Evolutionary conservation across 305 asterid genomes (phyloP), one percentile per base, ranked within the genome.

Genomic region (Petunia hybrid): DNA sequence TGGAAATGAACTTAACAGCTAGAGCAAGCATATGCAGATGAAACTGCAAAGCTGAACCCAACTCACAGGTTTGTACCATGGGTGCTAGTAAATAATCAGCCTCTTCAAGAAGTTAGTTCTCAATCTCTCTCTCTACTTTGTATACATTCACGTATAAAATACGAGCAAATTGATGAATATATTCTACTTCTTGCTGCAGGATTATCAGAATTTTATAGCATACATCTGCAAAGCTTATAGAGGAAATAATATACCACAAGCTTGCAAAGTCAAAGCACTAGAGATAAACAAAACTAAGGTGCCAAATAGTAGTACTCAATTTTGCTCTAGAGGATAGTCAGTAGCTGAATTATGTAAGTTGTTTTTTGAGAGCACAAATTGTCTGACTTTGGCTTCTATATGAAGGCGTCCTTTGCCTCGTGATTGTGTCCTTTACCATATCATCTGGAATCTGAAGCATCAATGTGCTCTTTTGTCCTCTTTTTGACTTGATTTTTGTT

Each of bases 41-140:
- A 92, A 88, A 93, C 99, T 0, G 85, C 87, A 31, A 84, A 76
- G 2, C 95, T 95, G 38, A 85, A 87, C 51, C 98, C 98, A 16
- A 84, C 85, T 53, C 99, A 93, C 83, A 87, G 87, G 84, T 95
- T 88, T 78, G 98, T 95, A 39, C 99, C 99, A 46, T 93, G 98
- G 99, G 95, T 95, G 31, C 88, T 93, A 16, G 97, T 95, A 77
- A 87, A 95, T 83, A 86, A 87, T 82, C 74, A 57, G 45, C 94
- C 99, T 77, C 94, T 95, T 73, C 90, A 89, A 90, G 89, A 91
- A 71, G 99, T 95, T 60, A 80, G 89, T 84, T 8, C 14, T 59
- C 67, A 61, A 22, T 61, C 45, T 53, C 43, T 1, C 55, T 53
- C 53, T 48, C 78, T 45, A 60, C 22, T 36, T 2, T 61, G 14